Conservation (phyloP, 2,329 filamentous ascomycete species). For the Neoscytalidium dimidiatum region DNA sequence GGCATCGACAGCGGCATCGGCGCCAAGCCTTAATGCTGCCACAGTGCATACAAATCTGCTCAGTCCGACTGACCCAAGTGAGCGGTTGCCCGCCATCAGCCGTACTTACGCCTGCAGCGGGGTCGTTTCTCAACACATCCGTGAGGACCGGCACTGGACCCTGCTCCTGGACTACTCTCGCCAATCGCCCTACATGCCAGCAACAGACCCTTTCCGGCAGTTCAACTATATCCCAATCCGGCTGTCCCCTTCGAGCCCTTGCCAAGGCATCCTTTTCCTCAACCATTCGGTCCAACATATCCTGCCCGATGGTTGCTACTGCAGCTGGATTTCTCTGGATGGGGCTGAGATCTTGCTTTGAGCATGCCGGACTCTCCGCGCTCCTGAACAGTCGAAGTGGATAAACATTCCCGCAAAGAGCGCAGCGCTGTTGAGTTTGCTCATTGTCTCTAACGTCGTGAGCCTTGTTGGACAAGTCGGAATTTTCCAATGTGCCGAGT, state of each 20-base stretch:
- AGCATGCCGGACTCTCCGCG: conserved; percentile 32
- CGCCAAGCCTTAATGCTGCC: conserved; percentile 31
- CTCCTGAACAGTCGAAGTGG: conserved; percentile 33
- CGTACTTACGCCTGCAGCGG: background rate
- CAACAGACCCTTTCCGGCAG: conserved; percentile 34
- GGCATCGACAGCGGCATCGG: conserved; percentile 32
- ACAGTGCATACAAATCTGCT: conserved; percentile 39
- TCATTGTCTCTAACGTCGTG: background rate
- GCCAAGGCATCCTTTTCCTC: background rate
- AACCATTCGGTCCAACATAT: background rate
- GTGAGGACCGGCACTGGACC: background rate
- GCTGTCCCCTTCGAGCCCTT: background rate
- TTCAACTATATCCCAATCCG: conserved; percentile 27
- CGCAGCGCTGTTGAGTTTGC: conserved; percentile 27
- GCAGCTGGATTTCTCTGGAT: background rate
- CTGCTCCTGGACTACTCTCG: conserved; percentile 25
- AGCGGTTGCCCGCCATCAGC: background rate
- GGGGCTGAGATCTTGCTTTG: background rate
- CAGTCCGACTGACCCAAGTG: conserved; percentile 29
- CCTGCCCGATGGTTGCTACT: background rate
- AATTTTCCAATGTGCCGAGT: too few species aligned
- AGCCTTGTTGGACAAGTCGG: background rate
- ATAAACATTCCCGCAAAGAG: conserved; percentile 34
- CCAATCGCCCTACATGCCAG: conserved; percentile 36
- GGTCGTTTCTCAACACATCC: background rate